These are phyloP conservation scores for Peniophora sp. DNA, from an alignment of 1,284 basidiomycete genomes.

Conservation along the genomic window DNA sequence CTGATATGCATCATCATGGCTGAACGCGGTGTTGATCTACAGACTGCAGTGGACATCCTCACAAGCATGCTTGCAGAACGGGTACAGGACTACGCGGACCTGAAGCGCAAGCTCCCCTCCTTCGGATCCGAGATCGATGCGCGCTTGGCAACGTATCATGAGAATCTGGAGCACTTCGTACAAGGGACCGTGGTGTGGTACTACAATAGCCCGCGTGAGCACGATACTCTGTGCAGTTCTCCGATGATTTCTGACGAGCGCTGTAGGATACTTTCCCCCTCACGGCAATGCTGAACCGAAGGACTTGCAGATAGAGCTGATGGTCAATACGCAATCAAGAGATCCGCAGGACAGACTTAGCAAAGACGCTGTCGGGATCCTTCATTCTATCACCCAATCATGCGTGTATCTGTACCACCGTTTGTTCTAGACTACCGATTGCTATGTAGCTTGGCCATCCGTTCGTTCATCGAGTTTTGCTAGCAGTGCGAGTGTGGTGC, in stretches of 20 bases:
- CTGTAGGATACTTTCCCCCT: too few species aligned
- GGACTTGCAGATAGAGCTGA: too few species aligned
- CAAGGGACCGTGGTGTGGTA: constrained; percentile 44
- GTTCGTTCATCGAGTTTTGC: too few species aligned
- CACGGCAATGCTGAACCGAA: too few species aligned
- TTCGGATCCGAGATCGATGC: constrained; percentile 33
- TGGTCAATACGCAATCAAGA: too few species aligned
- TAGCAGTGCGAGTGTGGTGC: too few species aligned
- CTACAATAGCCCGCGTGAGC: constrained; percentile 30
- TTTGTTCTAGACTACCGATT: too few species aligned
- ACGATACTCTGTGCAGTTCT: background rate
- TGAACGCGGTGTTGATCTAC: constrained; percentile 32
- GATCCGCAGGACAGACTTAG: too few species aligned
- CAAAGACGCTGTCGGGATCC: too few species aligned
- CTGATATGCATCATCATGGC: constrained; percentile 40
- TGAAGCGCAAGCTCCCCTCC: constrained; percentile 31
- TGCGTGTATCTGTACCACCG: too few species aligned
- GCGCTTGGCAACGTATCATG: constrained; percentile 29
- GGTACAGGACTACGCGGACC: constrained; percentile 29
- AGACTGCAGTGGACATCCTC: constrained; percentile 32
- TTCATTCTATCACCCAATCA: too few species aligned
- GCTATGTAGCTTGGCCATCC: too few species aligned
- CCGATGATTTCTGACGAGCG: background rate
- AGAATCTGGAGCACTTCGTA: constrained; percentile 36
- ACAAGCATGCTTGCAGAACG: constrained; percentile 34